Conservation (phyloP, 495 filamentous ascomycete species). For the Astrothelium macrocarpum region DNA sequence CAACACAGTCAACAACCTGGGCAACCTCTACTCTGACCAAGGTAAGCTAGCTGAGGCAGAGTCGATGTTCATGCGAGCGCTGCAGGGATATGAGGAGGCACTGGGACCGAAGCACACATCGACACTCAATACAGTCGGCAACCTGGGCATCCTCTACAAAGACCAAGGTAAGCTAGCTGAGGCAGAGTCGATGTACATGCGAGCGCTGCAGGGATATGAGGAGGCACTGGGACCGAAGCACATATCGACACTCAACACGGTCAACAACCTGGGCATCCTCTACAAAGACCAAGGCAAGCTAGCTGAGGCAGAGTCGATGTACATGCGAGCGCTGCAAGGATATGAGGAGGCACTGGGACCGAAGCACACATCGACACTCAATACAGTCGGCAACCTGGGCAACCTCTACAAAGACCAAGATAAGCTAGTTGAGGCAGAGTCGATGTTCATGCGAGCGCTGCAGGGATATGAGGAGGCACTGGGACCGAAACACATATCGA, state of each 20-base stretch:
- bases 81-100: conserved; percentile 32
- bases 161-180: conserved; percentile 29
- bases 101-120: conserved; percentile 33
- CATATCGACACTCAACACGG: conserved; percentile 11
- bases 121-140: conserved; percentile 32
- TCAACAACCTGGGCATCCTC: conserved; percentile 10
- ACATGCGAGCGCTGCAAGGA: conserved; percentile 21
- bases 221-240: conserved; percentile 11
- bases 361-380: conserved; percentile 35
- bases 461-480: conserved; percentile 30
- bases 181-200: conserved; percentile 30
- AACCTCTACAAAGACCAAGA: conserved; percentile 21
- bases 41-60: conserved; percentile 32
- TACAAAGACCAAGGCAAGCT: conserved; percentile 24
- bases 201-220: conserved; percentile 14
- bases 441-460: conserved; percentile 35
- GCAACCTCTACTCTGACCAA: conserved; percentile 18
- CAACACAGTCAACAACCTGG: conserved; percentile 25
- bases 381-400: conserved; percentile 25
- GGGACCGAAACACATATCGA: conserved; percentile 34
- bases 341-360: conserved; percentile 31
- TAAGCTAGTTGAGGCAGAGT: conserved; percentile 30
- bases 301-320: conserved; percentile 30
- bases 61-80: conserved; percentile 32
- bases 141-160: conserved; percentile 13